These are phyloP conservation scores for Botrytis medusae DNA, from an alignment of 2,329 filamentous ascomycete species.

Conservation along the genomic window DNA sequence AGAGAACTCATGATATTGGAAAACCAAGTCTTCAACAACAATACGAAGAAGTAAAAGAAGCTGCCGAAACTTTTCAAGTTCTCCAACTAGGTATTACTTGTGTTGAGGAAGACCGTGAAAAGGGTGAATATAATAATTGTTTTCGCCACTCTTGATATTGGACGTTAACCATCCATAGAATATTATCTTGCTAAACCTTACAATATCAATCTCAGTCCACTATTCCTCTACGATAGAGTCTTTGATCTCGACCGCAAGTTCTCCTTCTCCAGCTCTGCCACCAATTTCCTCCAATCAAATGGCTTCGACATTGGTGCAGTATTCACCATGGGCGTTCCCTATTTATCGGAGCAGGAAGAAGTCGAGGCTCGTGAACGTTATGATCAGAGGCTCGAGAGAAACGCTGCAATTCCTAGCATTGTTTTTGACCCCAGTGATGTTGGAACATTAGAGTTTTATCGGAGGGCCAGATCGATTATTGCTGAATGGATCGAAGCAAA, in stretches of 20 bases:
- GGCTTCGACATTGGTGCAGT: conserved; percentile 58
- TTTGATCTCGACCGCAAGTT: conserved; percentile 61
- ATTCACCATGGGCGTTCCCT: conserved; percentile 58
- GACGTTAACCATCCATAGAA: conserved; percentile 38
- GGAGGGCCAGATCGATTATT: conserved; percentile 32
- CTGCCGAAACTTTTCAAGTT: conserved; percentile 62
- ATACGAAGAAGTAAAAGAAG: conserved; percentile 59
- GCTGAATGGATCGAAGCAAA: conserved; percentile 32
- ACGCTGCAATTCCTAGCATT: conserved; percentile 33
- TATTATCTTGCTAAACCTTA: conserved; percentile 61
- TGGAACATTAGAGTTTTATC: conserved; percentile 32
- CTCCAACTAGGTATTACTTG: conserved; percentile 67
- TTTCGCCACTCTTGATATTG: neutral
- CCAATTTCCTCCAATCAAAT: conserved; percentile 59
- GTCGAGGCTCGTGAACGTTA: conserved; percentile 44
- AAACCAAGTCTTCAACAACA: conserved; percentile 57
- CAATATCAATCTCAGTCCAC: conserved; percentile 63
- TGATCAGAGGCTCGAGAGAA: conserved; percentile 35
- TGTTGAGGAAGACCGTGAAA: conserved; percentile 55
- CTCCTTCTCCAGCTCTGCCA: conserved; percentile 47
- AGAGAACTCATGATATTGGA: conserved; percentile 40
- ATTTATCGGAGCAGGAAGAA: conserved; percentile 62
- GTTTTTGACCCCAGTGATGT: conserved; percentile 31
- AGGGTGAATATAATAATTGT: conserved; percentile 42
- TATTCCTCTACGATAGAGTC: conserved; percentile 41